Conservation (phyloP, 2,329 filamentous ascomycete species). For the Aspergillus fructus region DNA sequence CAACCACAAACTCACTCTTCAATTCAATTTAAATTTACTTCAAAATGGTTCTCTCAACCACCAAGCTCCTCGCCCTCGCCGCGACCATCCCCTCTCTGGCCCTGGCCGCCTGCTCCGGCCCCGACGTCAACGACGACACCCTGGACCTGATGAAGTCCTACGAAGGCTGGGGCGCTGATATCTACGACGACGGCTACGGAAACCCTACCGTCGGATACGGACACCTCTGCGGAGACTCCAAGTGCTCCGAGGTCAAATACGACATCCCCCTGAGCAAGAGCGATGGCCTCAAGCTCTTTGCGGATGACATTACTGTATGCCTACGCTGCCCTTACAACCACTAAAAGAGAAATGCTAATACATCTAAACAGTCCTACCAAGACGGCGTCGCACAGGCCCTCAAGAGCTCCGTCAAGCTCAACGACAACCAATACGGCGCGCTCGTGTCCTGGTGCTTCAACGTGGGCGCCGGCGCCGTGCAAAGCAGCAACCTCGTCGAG, state of each 20-base stretch:
- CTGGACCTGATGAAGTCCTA: conserved; percentile 39
- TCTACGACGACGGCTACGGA: conserved; percentile 45
- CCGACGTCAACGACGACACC: conserved; percentile 34
- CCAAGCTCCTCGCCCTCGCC: conserved; percentile 6
- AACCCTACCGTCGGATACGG: conserved; percentile 53
- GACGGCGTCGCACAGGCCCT: conserved; percentile 43
- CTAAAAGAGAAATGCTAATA: neutral
- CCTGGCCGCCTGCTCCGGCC: conserved; percentile 13
- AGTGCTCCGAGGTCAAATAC: conserved; percentile 49
- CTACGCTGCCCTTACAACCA: no score
- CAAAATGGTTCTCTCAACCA: conserved; percentile 6
- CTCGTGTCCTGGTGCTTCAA: conserved; percentile 56
- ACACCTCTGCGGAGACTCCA: conserved; percentile 46
- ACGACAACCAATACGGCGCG: conserved; percentile 55
- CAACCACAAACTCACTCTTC: neutral
- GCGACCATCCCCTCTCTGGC: neutral
- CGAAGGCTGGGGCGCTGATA: conserved; percentile 33
- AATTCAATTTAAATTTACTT: no score
- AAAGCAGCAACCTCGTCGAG: conserved; percentile 42
- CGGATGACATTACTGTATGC: conserved; percentile 39
- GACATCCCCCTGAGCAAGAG: conserved; percentile 45
- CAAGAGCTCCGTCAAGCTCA: conserved; percentile 39
- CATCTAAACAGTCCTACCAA: conserved; percentile 27
- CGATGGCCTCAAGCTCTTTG: conserved; percentile 44
- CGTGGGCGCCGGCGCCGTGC: conserved; percentile 46